A percentile compares a stretch with the other conserved stretches of the same genome.
Conservation (phyloP, 176 grass and related monocot species). For the Puccinellia tenuiflora region DNA sequence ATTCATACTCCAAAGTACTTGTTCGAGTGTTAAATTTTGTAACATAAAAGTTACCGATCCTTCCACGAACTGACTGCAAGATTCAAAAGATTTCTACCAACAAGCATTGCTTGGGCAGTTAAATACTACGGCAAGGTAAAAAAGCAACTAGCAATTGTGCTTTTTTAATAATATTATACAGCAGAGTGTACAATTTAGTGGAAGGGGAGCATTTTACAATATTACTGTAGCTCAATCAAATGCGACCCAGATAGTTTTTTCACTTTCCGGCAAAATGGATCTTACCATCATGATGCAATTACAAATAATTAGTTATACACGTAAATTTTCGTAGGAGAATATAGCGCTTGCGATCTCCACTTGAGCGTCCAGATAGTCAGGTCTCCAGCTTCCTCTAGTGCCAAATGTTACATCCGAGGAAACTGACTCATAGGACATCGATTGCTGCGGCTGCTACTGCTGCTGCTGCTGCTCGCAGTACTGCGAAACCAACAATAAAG, state of each 20-base stretch:
- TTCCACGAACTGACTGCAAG: too few relatives aligned
- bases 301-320: neutral
- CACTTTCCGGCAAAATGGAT: neutral
- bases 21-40: too few relatives aligned
- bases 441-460: neutral
- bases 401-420: neutral
- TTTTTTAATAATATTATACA: neutral
- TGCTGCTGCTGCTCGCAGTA: neutral
- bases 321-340: slow-evolving; percentile 4
- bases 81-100: too few relatives aligned
- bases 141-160: neutral
- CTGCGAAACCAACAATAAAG: neutral
- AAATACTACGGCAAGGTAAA: too few relatives aligned
- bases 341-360: neutral
- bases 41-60: too few relatives aligned
- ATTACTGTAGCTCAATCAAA: neutral
- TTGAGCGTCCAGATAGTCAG: neutral
- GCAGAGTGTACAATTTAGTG: neutral
- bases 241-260: neutral
- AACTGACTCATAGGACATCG: neutral
- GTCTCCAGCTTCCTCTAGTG: neutral
- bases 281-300: neutral
- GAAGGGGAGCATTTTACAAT: neutral
- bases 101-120: too few relatives aligned
- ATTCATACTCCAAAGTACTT: too few relatives aligned